phyloP scores from a whole-genome alignment of 331 rosid genomes.

The Saraca asoca region DNA sequence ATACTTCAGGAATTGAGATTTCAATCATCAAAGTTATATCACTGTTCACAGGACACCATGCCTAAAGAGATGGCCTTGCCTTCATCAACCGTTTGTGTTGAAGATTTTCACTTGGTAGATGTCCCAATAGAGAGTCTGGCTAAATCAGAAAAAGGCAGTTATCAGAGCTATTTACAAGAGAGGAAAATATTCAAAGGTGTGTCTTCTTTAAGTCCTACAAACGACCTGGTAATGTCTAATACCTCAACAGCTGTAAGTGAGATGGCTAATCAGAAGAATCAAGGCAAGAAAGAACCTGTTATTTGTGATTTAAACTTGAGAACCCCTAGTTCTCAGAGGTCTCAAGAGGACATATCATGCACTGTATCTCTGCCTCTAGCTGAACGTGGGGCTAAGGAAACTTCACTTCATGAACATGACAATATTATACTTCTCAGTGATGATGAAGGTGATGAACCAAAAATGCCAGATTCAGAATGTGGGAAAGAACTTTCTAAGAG shows the following conservation, averaged over 20 bases:
- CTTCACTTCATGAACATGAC: slow-evolving; percentile 37
- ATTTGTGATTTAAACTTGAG: slow-evolving; percentile 38
- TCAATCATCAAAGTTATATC: slow-evolving; percentile 31
- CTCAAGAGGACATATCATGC: slow-evolving; percentile 55
- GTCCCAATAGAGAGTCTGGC: slow-evolving; percentile 39
- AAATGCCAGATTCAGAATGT: slow-evolving; percentile 44
- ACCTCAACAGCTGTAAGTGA: slow-evolving; percentile 33
- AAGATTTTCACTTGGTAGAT: slow-evolving; percentile 43
- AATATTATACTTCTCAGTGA: slow-evolving; percentile 77
- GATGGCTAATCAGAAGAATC: slow-evolving; percentile 32
- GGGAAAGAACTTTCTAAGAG: slow-evolving; percentile 35
- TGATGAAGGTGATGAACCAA: slow-evolving; percentile 67
- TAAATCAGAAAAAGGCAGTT: slow-evolving; percentile 37
- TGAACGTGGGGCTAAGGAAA: slow-evolving; percentile 48
- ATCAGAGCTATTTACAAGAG: slow-evolving; percentile 4
- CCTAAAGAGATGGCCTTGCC: slow-evolving; percentile 40
- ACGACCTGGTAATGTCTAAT: slow-evolving; percentile 20
- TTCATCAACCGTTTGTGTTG: slow-evolving; percentile 35
- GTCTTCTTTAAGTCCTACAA: slow-evolving; percentile 33
- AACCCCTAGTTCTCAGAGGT: slow-evolving; percentile 48
- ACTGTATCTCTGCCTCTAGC: slow-evolving; percentile 36
- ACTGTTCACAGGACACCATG: slow-evolving; percentile 34
- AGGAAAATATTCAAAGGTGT: slow-evolving; percentile 42
- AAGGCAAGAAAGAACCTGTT: slow-evolving; percentile 44
- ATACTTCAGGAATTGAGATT: slow-evolving; percentile 42